These are phyloP conservation scores for Syncephalis plumigaleata DNA, from an alignment of 371 early-diverging fungal species.

Conservation along the genomic window DNA sequence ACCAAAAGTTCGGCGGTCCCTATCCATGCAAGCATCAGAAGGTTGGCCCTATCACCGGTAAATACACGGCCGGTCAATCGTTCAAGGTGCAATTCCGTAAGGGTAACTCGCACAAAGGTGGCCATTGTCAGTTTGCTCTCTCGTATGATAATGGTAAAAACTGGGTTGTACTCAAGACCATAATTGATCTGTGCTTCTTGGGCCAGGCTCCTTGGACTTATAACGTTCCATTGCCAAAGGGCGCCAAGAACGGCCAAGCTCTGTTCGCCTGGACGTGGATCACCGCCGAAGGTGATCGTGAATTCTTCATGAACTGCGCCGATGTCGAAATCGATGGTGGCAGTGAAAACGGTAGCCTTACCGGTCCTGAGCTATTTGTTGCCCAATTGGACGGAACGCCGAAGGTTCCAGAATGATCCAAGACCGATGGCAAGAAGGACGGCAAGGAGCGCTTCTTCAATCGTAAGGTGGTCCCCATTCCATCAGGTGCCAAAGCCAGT, in stretches of 20 bases:
- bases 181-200: neutral
- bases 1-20: neutral
- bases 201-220: neutral
- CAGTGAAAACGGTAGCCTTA: constrained; percentile 11
- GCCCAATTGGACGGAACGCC: constrained; percentile 21
- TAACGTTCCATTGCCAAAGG: neutral
- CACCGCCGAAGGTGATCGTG: constrained; percentile 38
- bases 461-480: neutral
- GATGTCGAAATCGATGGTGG: constrained; percentile 29
- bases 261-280: constrained; percentile 25
- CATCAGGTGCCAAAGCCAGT: no score
- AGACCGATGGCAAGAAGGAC: constrained; percentile 13
- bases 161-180: constrained; percentile 22
- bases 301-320: constrained; percentile 47
- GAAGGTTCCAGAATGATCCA: constrained; percentile 1
- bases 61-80: neutral
- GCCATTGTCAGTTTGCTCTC: constrained; percentile 42
- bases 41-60: neutral
- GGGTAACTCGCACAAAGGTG: constrained; percentile 19
- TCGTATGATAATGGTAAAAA: constrained; percentile 31
- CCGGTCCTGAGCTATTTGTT: constrained; percentile 26
- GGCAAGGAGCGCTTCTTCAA: neutral
- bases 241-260: constrained; percentile 15
- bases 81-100: neutral
- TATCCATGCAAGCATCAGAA: constrained; percentile 1